Base-by-base conservation (phyloP, 176 grass and related monocot genomes). In the Otatea glauca region DNA sequence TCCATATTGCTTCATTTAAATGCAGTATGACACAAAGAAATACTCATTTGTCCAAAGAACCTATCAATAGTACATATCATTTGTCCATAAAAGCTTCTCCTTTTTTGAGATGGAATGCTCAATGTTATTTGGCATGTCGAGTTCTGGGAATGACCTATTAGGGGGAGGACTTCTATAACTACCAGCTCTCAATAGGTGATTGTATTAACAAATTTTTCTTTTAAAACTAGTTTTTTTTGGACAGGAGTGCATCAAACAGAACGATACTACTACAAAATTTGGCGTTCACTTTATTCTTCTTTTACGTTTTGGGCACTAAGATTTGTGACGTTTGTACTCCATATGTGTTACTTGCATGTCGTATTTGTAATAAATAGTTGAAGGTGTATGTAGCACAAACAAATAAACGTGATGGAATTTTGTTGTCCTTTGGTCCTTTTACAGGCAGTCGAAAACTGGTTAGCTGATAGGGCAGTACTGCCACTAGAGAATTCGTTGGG, bases 401-500 rank as follows among this genome's bases (percentile, higher is more conserved):
- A 0, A 82, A 72, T 68, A 51, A 45, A 71, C n/a, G 9, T 79
- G 37, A 75, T 50, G 44, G 6, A 70, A 35, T 35, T 29, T 80
- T 83, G 9, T 53, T 70, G 20, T 76, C 48, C 84, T 85, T 45
- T 78, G 58, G 58, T 83, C 38, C 9, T 88, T 77, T 88, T 34
- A 76, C 83, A 95, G 92, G 95, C 89, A 79, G 92, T 94, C 80
- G 89, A 93, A 84, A 67, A 82, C 11, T 78, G 89, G 78, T n/a
- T 88, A 78, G 91, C 78, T 86, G 89, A 98, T 81, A 83, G 91
- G 83, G 92, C 95, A 73, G 95, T 98, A 69, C 53, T 95, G 69
- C 91, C 95, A 48, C 88, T 95, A 60, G 92, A 95, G 80, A 95
- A 98, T 90, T 85, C 95, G 43, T 54, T 98, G 70, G 95, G 89